phyloP scores from a whole-genome alignment of 108 stramenopile species.

The Cyclotella cryptica region DNA sequence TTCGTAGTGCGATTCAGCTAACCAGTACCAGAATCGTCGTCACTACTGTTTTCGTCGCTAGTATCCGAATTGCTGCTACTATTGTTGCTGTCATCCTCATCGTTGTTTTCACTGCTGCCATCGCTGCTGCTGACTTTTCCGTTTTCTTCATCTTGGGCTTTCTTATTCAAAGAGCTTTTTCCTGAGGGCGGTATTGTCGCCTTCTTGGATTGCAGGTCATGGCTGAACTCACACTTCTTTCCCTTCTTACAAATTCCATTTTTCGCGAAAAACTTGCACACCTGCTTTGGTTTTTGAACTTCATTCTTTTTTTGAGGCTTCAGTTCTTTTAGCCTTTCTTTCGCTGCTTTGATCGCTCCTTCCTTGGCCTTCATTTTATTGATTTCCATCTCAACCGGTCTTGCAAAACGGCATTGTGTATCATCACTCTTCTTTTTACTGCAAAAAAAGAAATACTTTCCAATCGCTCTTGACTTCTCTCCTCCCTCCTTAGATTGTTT shows the following conservation, averaged over 20 bases:
- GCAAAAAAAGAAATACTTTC: constrained; percentile 85
- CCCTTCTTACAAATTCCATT: constrained; percentile 51
- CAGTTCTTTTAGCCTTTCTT: constrained; percentile 12
- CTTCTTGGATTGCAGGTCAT: constrained; percentile 35
- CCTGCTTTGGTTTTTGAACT: constrained; percentile 16
- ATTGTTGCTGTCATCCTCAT: neutral
- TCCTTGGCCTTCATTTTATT: constrained; percentile 31
- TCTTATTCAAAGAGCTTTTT: neutral
- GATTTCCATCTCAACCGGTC: constrained; percentile 63
- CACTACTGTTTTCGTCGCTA: neutral
- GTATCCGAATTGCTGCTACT: constrained; percentile 14
- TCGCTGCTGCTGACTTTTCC: constrained; percentile 19
- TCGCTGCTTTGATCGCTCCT: constrained; percentile 16
- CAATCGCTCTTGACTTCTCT: constrained; percentile 65
- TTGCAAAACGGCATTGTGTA: constrained; percentile 73
- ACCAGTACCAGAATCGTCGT: neutral
- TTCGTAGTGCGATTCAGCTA: too few relatives aligned
- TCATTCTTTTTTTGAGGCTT: constrained; percentile 8
- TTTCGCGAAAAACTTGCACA: constrained; percentile 52
- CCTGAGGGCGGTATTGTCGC: neutral
- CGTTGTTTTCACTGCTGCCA: neutral
- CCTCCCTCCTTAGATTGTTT: constrained; percentile 65
- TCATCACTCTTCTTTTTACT: constrained; percentile 60
- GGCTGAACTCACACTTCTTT: constrained; percentile 51
- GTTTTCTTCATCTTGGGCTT: constrained; percentile 1